Evolutionary conservation across 78 protist species (phyloP).

Genomic region (Dictyostelium citrinum): DNA sequence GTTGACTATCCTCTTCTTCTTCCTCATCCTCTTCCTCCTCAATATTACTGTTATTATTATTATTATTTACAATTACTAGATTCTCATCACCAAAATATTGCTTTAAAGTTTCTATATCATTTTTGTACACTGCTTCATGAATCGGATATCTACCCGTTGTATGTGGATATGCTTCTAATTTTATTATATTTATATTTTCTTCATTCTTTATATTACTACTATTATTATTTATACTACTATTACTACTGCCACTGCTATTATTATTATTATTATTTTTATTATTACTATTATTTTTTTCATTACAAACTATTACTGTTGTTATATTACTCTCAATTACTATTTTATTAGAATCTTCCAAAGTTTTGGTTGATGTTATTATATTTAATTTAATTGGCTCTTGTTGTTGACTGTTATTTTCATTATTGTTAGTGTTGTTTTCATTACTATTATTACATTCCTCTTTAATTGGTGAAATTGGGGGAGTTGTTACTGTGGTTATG

Average conservation of each 20-base stretch:
- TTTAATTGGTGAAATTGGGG: neutral
- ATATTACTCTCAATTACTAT: neutral
- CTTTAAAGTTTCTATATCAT: constrained; percentile 16
- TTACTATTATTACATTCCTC: neutral
- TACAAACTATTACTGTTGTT: neutral
- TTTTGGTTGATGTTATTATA: neutral
- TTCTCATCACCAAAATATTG: constrained; percentile 16
- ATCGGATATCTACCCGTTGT: constrained; percentile 19
- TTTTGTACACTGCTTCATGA: constrained; percentile 60
- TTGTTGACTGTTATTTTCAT: no score
- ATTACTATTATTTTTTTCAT: neutral
- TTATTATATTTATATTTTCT: neutral
- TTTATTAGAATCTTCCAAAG: neutral
- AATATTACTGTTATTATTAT: neutral
- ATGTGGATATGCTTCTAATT: constrained; percentile 49
- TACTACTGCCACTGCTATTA: neutral
- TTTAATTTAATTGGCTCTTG: neutral
- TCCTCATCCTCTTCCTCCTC: constrained; percentile 54
- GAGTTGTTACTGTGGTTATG: neutral
- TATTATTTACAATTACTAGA: neutral
- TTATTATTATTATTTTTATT: neutral
- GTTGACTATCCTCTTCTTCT: neutral
- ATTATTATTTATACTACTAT: neutral
- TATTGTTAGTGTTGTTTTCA: neutral
- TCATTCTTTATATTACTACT: neutral